phyloP scores from a whole-genome alignment of 2,329 filamentous ascomycete species.

The Aspergillus hortae region DNA sequence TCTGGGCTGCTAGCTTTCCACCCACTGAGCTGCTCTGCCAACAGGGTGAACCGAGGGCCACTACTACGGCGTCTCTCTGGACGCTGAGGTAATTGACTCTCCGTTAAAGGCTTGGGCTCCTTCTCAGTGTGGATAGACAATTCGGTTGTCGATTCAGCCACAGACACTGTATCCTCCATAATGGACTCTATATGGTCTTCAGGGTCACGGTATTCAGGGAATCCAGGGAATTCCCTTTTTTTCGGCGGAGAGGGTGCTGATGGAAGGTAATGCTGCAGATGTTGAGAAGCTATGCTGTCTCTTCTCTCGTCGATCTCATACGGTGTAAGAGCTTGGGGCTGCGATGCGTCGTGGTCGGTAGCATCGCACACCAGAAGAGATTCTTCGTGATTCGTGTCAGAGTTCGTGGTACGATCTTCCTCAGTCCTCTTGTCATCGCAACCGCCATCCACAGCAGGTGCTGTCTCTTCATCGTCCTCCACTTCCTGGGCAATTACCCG shows the following conservation, averaged over 20 bases:
- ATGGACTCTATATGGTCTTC: background rate
- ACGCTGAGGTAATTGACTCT: background rate
- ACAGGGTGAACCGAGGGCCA: conserved; percentile 59
- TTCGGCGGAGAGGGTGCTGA: background rate
- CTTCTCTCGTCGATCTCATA: conserved; percentile 19
- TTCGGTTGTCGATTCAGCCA: background rate
- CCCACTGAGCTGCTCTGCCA: conserved; percentile 58
- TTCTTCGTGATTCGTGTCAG: conserved; percentile 17
- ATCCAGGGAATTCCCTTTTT: background rate
- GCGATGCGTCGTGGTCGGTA: background rate
- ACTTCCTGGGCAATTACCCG: background rate
- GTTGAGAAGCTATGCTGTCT: background rate
- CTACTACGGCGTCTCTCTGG: conserved; percentile 14
- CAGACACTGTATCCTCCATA: background rate
- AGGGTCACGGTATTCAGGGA: background rate
- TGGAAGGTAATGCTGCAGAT: background rate
- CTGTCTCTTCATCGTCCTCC: conserved; percentile 10
- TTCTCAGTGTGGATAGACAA: background rate
- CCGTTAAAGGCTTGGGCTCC: background rate
- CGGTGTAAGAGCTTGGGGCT: conserved; percentile 11
- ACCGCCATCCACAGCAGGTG: conserved; percentile 2
- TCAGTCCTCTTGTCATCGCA: background rate
- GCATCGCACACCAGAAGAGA: conserved; percentile 17
- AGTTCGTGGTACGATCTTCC: no score
- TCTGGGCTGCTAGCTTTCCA: conserved; percentile 63